These are phyloP conservation scores for Mortierella antarctica DNA, from an alignment of 192 early-diverging fungal species.

Conservation along the genomic window DNA sequence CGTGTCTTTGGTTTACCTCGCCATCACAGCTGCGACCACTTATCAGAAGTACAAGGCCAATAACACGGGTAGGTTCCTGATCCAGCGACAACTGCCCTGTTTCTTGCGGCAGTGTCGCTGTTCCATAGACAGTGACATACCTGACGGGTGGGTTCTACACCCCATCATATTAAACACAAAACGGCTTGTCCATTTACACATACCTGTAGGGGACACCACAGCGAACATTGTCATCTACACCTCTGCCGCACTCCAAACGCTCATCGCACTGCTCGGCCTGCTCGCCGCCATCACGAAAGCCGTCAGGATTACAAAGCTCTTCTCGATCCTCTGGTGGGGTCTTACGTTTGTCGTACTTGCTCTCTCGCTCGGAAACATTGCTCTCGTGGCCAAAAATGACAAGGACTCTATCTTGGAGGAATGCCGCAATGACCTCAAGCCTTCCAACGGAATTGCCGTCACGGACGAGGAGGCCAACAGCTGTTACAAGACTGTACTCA, in stretches of 20 bases:
- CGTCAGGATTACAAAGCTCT: slow-evolving; percentile 25
- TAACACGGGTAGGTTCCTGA: slow-evolving; percentile 13
- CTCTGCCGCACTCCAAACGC: slow-evolving; percentile 20
- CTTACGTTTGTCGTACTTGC: slow-evolving; percentile 30
- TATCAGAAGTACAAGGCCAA: slow-evolving; percentile 49
- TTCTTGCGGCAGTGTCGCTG: no score
- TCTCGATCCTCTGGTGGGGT: slow-evolving; percentile 30
- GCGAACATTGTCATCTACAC: slow-evolving; percentile 38
- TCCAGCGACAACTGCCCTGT: not conserved
- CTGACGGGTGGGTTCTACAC: not conserved
- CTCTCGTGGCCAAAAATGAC: slow-evolving; percentile 28
- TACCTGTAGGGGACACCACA: slow-evolving; percentile 11
- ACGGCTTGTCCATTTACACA: not conserved
- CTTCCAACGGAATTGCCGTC: slow-evolving; percentile 6
- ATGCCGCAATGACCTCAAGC: slow-evolving; percentile 5
- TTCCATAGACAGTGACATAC: not conserved
- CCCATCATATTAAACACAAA: not conserved
- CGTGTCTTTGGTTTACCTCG: slow-evolving; percentile 36
- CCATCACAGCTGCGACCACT: slow-evolving; percentile 34
- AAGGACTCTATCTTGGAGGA: slow-evolving; percentile 15
- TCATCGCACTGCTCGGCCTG: slow-evolving; percentile 33
- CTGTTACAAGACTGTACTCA: slow-evolving; percentile 23
- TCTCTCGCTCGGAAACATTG: slow-evolving; percentile 31
- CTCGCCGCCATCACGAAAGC: slow-evolving; percentile 33
- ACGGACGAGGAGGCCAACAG: slow-evolving; percentile 13